phyloP scores from a whole-genome alignment of 1,139 yeast species.

The Arxiozyma slooffiae region DNA sequence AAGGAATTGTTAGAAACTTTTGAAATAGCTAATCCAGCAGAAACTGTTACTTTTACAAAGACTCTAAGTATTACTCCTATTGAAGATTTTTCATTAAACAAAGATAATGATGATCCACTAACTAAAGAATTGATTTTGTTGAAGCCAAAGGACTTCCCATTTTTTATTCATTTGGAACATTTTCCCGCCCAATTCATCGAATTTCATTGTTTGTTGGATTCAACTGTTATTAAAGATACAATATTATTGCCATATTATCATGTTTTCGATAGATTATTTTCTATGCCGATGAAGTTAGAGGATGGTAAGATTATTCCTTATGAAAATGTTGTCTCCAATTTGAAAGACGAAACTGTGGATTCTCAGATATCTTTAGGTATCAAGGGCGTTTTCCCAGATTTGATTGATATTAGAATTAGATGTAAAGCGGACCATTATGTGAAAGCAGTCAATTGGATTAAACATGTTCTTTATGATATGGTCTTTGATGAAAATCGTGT shows the following conservation, averaged over 20 bases:
- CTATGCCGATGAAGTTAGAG: slow-evolving; percentile 60
- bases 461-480: slow-evolving; percentile 51
- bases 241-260: slow-evolving; percentile 55
- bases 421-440: slow-evolving; percentile 54
- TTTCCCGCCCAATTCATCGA: slow-evolving; percentile 73
- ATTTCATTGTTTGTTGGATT: slow-evolving; percentile 56
- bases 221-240: slow-evolving; percentile 47
- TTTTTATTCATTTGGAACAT: slow-evolving; percentile 70
- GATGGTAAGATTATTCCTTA: slow-evolving; percentile 45
- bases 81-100: slow-evolving; percentile 25
- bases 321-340: slow-evolving; percentile 62
- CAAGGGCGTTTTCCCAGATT: slow-evolving; percentile 54
- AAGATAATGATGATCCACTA: slow-evolving; percentile 20
- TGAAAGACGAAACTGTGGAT: slow-evolving; percentile 66
- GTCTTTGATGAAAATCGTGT: slow-evolving; percentile 68
- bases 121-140: slow-evolving; percentile 28
- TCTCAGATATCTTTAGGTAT: slow-evolving; percentile 48
- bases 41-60: slow-evolving; percentile 55
- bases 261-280: slow-evolving; percentile 55
- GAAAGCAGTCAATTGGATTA: slow-evolving; percentile 68
- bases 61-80: slow-evolving; percentile 47
- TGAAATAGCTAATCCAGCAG: slow-evolving; percentile 64
- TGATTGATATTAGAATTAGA: slow-evolving; percentile 51
- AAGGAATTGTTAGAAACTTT: slow-evolving; percentile 49
- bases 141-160: slow-evolving; percentile 46